These are phyloP conservation scores for Candida sp. DNA, from an alignment of 1,139 yeast species.

Conservation along the genomic window DNA sequence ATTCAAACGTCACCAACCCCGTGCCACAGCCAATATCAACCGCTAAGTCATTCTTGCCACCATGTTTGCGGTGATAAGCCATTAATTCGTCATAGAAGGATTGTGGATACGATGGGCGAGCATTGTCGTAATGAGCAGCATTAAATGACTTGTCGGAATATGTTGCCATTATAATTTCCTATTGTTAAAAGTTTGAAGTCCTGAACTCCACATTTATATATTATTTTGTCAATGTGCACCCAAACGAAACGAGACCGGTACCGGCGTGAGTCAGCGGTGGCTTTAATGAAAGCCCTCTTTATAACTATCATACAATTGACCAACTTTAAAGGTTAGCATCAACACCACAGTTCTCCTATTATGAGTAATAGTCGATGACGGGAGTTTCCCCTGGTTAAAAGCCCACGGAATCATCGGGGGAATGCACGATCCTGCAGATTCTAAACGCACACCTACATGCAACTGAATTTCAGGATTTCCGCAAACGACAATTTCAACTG, in stretches of 20 bases:
- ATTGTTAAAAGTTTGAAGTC: not conserved
- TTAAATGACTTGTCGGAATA: conserved; percentile 33
- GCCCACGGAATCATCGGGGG: not conserved
- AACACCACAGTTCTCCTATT: too few species aligned
- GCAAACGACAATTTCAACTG: not conserved
- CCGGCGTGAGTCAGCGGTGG: not conserved
- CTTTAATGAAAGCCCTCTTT: too few species aligned
- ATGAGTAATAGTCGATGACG: too few species aligned
- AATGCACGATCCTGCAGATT: not conserved
- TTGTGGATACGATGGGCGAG: conserved; percentile 37
- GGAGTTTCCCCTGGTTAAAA: too few species aligned
- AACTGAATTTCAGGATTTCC: not conserved
- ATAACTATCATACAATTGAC: too few species aligned
- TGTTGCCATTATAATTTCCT: conserved; percentile 26
- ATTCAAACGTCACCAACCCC: conserved; percentile 67
- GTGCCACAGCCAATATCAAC: conserved; percentile 86
- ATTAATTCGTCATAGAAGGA: conserved; percentile 27
- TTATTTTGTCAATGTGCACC: not conserved
- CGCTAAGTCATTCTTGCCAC: conserved; percentile 24
- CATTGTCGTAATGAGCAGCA: conserved; percentile 32
- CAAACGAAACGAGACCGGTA: conserved; percentile 3
- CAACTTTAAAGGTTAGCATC: too few species aligned
- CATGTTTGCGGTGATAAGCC: conserved; percentile 19
- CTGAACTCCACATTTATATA: not conserved
- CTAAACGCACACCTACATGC: not conserved